These are phyloP conservation scores for Alternaria solani DNA, from an alignment of 2,329 filamentous ascomycete species.

Conservation along the genomic window DNA sequence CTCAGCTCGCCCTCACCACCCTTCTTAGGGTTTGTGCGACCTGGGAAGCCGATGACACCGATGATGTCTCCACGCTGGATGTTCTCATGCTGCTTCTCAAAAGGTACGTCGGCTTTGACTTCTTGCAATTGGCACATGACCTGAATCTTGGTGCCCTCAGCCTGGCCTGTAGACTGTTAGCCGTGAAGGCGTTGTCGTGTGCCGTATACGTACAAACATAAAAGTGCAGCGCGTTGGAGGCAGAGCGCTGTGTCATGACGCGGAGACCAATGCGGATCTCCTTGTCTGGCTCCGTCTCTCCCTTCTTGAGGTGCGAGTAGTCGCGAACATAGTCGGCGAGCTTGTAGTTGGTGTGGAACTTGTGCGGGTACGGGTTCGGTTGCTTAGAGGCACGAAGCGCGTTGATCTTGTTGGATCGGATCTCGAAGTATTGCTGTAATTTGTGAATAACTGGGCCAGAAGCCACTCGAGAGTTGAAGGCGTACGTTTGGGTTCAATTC, in stretches of 20 bases:
- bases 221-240: slow-evolving; percentile 39
- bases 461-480: slow-evolving; percentile 35
- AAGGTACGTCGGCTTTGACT: slow-evolving; percentile 71
- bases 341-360: slow-evolving; percentile 87
- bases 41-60: slow-evolving; percentile 83
- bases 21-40: slow-evolving; percentile 87
- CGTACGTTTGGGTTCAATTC: slow-evolving; percentile 77
- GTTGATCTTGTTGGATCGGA: slow-evolving; percentile 83
- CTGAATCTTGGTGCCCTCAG: slow-evolving; percentile 80
- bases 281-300: slow-evolving; percentile 79
- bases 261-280: slow-evolving; percentile 80
- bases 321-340: slow-evolving; percentile 80
- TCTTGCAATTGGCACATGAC: slow-evolving; percentile 91
- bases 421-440: slow-evolving; percentile 89
- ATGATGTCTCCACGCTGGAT: slow-evolving; percentile 93
- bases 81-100: slow-evolving; percentile 88
- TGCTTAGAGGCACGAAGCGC: slow-evolving; percentile 75
- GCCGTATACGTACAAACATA: slow-evolving; percentile 33
- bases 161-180: slow-evolving; percentile 59
- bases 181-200: background rate
- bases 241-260: slow-evolving; percentile 67
- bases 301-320: slow-evolving; percentile 83
- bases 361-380: slow-evolving; percentile 87
- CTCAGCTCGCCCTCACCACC: slow-evolving; percentile 90
- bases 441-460: slow-evolving; percentile 17